These are phyloP conservation scores for Suillus subaureus DNA, from an alignment of 768 basidiomycete species.

Conservation along the genomic window DNA sequence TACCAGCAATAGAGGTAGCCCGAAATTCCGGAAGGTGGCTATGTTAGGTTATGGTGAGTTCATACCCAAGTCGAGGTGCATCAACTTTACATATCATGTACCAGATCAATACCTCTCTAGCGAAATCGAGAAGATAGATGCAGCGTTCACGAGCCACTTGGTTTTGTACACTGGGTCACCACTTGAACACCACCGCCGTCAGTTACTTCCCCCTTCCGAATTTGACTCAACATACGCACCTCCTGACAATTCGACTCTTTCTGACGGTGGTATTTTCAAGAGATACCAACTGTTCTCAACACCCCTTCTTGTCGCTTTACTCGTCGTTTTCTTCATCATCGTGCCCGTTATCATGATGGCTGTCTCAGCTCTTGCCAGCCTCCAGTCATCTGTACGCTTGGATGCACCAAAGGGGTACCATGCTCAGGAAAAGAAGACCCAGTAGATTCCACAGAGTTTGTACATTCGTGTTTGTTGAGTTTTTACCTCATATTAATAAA, in stretches of 20 bases:
- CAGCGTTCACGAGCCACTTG: constrained; percentile 59
- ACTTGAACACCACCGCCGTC: constrained; percentile 43
- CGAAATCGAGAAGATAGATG: constrained; percentile 51
- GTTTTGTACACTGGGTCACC: constrained; percentile 65
- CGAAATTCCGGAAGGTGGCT: constrained; percentile 46
- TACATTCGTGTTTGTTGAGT: constrained; percentile 3
- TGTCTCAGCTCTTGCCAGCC: constrained; percentile 67
- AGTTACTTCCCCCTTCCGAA: constrained; percentile 31
- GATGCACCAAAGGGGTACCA: constrained; percentile 68
- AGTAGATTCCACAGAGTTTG: constrained; percentile 45
- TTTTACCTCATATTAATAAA: constrained; percentile 5
- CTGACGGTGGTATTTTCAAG: constrained; percentile 63
- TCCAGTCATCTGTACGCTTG: constrained; percentile 67
- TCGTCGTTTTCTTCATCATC: constrained; percentile 67
- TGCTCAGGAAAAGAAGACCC: constrained; percentile 75
- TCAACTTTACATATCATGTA: constrained; percentile 11
- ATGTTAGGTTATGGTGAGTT: constrained; percentile 59
- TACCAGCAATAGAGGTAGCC: constrained; percentile 50
- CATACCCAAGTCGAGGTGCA: not conserved
- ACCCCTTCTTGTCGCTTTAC: constrained; percentile 64
- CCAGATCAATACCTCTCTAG: constrained; percentile 48
- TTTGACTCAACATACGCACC: constrained; percentile 33
- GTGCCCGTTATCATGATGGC: constrained; percentile 68
- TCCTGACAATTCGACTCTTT: constrained; percentile 39
- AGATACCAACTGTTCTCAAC: constrained; percentile 80